Evolutionary conservation across 805 yeast species (phyloP).

Genomic region (Metschnikowia orientalis): DNA sequence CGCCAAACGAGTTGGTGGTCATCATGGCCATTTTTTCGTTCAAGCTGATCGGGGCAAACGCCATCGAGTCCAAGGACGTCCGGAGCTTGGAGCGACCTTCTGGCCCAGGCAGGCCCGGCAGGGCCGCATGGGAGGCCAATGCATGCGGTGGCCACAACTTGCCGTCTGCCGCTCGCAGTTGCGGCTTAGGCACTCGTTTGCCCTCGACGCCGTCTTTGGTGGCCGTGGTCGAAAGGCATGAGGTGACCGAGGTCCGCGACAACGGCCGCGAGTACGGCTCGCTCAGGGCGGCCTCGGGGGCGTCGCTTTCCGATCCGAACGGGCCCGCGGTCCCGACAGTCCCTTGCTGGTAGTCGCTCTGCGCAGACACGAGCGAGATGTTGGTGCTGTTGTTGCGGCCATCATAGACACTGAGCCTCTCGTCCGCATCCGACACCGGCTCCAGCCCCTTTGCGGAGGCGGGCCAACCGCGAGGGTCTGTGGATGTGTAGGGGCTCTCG

Average conservation of each 20-base stretch:
- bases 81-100: slow-evolving; percentile 3
- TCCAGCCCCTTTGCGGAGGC: too few species aligned
- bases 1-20: too few species aligned
- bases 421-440: too few species aligned
- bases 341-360: slow-evolving; percentile 25
- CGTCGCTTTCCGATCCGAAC: slow-evolving; percentile 9
- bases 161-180: slow-evolving; percentile 16
- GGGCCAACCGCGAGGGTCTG: too few species aligned
- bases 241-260: slow-evolving; percentile 58
- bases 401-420: too few species aligned
- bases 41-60: slow-evolving; percentile 39
- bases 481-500: too few species aligned
- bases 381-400: slow-evolving; percentile 17
- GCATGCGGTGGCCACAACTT: not conserved
- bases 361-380: slow-evolving; percentile 24
- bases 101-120: not conserved
- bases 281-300: slow-evolving; percentile 1
- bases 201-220: slow-evolving; percentile 75
- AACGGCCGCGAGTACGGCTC: slow-evolving; percentile 48
- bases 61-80: slow-evolving; percentile 9
- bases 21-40: slow-evolving; percentile 42
- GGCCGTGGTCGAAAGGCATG: slow-evolving; percentile 69
- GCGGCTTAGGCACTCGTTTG: slow-evolving; percentile 38
- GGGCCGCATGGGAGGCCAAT: not conserved
- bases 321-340: slow-evolving; percentile 3